Evolutionary conservation across 106 monocot species (phyloP).

Genomic region (Xerophyta viscosa): DNA sequence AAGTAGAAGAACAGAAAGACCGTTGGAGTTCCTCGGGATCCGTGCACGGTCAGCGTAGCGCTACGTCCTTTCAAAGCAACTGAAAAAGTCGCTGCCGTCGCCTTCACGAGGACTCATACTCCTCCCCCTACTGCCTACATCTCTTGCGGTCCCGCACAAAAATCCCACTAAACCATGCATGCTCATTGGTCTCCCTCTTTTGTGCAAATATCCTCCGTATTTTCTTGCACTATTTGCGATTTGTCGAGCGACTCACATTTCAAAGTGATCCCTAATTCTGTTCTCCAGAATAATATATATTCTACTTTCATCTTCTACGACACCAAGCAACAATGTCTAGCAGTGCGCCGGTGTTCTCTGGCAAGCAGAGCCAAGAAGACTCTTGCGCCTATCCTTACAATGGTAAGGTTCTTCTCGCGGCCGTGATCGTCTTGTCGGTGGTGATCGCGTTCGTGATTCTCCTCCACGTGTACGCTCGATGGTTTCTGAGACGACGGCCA

Average conservation of each 20-base stretch:
- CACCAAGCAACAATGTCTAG: not conserved
- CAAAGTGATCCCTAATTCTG: too few species aligned
- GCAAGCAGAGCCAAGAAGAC: conserved; percentile 1
- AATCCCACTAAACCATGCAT: not conserved
- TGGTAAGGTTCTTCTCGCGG: not conserved
- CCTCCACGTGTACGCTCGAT: not conserved
- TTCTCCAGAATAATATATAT: too few species aligned
- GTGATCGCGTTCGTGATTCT: not conserved
- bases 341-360: not conserved
- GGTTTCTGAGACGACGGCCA: not conserved
- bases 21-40: too few species aligned
- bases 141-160: too few species aligned
- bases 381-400: not conserved
- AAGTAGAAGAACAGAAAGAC: too few species aligned
- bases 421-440: not conserved
- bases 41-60: not conserved
- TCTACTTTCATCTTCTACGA: too few species aligned
- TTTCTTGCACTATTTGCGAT: too few species aligned
- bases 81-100: conserved; percentile 1
- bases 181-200: too few species aligned
- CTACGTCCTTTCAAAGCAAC: not conserved
- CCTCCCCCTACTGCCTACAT: too few species aligned
- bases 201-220: too few species aligned
- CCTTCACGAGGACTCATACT: conserved; percentile 7
- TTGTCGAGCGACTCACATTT: too few species aligned